A percentile compares a stretch with the other conserved stretches of the same genome.
Conservation (phyloP, 108 stramenopile genomes). For the Poteriospumella lacustris region DNA sequence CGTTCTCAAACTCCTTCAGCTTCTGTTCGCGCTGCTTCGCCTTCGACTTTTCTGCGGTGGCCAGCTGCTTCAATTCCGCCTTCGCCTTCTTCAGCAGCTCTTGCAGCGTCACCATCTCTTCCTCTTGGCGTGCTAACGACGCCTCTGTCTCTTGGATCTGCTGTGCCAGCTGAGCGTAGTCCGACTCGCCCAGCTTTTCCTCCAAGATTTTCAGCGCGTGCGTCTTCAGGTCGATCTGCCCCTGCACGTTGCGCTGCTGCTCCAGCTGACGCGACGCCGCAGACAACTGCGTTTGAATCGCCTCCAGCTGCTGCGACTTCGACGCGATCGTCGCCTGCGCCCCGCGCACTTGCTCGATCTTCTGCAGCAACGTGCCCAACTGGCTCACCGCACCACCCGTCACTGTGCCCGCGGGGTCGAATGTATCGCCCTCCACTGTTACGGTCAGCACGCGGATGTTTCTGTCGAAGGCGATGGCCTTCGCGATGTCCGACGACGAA, state of each 20-base stretch:
- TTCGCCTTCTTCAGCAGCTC: conserved; percentile 65
- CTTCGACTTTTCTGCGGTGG: conserved; percentile 70
- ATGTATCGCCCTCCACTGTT: conserved; percentile 91
- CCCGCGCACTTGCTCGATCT: conserved; percentile 32
- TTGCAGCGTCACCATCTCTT: conserved; percentile 40
- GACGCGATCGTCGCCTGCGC: neutral
- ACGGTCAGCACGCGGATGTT: conserved; percentile 79
- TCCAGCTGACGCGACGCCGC: conserved; percentile 33
- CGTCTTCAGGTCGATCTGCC: conserved; percentile 32
- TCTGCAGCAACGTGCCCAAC: conserved; percentile 34
- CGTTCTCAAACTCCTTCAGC: conserved; percentile 62
- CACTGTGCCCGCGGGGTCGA: conserved; percentile 93
- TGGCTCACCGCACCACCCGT: conserved; percentile 67
- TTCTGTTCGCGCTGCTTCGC: conserved; percentile 67
- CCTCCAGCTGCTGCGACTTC: neutral
- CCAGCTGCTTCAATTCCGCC: conserved; percentile 69
- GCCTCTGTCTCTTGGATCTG: neutral
- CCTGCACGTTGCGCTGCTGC: conserved; percentile 26
- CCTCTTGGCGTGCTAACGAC: no score
- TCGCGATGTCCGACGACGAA: conserved; percentile 77
- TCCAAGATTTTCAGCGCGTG: conserved; percentile 43
- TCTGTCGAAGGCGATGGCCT: conserved; percentile 73
- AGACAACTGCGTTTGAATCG: conserved; percentile 28
- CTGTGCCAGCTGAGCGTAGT: conserved; percentile 2
- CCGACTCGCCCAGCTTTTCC: conserved; percentile 35